phyloP scores from a whole-genome alignment of 2,329 filamentous ascomycete species.

The Phyllosticta citribraziliensis region DNA sequence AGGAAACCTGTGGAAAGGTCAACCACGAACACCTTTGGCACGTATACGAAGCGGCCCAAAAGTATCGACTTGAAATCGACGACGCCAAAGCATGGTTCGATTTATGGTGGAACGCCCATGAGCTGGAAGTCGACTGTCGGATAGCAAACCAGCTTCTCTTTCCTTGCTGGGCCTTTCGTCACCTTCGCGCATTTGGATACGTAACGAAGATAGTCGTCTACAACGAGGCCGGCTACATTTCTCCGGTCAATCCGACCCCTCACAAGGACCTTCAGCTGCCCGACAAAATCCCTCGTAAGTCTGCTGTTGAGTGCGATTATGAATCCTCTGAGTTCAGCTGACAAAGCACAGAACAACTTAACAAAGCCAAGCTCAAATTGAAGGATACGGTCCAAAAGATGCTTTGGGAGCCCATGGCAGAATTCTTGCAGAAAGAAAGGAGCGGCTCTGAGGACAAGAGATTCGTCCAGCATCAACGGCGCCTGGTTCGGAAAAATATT shows the following conservation, averaged over 20 bases:
- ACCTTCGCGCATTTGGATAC: slow-evolving; percentile 18
- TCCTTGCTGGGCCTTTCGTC: slow-evolving; percentile 22
- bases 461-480: neutral
- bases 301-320: neutral
- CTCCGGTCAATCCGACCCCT: slow-evolving; percentile 17
- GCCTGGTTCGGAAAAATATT: neutral
- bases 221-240: slow-evolving; percentile 18
- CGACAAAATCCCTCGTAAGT: neutral
- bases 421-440: neutral
- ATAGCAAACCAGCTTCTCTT: slow-evolving; percentile 13
- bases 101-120: neutral
- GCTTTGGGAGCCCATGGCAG: neutral
- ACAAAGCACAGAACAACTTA: neutral
- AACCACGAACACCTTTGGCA: neutral
- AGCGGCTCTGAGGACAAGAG: neutral
- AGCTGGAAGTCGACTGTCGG: neutral
- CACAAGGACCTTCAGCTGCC: neutral
- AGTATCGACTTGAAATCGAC: neutral
- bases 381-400: neutral
- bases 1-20: neutral
- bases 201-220: slow-evolving; percentile 26
- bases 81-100: neutral
- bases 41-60: neutral
- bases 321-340: neutral
- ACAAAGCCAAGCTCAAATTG: neutral